Evolutionary conservation across 768 basidiomycete genomes (phyloP), one percentile per base, ranked within the genome.

Genomic region (Termitomyces eurrhizus): DNA sequence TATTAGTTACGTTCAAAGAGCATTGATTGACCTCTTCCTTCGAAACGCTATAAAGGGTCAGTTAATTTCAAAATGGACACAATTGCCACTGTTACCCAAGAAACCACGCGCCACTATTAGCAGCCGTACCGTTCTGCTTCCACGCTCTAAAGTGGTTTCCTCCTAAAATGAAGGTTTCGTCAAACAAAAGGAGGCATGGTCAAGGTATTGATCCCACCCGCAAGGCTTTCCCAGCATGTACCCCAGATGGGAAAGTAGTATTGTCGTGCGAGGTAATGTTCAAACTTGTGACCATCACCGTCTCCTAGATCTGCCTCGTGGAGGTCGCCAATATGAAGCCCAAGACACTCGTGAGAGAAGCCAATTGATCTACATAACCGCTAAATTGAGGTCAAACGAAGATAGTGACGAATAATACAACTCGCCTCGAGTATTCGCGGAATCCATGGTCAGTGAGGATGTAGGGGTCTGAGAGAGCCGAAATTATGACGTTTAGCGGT

Each of bases 101-200:
- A 67, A 94, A 94, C 92, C 92, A 94, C 8, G 92, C 92, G 0
- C 88, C 84, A 52, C 83, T 88, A 66, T 87, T 76, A 0, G 83
- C 90, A 18, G 76, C 67, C 0, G 88, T 86, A 3, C 91, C 92
- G 65, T 93, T 92, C 78, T 95, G 92, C 68, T 85, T 86, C 92
- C 92, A 95, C 8, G 91, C 91, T 52, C 92, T 82, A 67, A 91
- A 95, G 69, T 95, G 93, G 59, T 94, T 87, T 2, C 92, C 93
- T n/a, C 92, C 92, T 81, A 59, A 55, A 33, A 33, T 67, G 46
- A 39, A 29, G 54, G 12, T 26, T 14, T 33, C 36, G 24, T 35
- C 48, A 55, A 51, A 62, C 50, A 59, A 32, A 37, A 62, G n/a
- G 41, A 32, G 41, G 7, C 41, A 9, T 16, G 53, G 53, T 36